Conservation (phyloP, 108 stramenopile genomes). For the Chaetoceros muelleri region DNA sequence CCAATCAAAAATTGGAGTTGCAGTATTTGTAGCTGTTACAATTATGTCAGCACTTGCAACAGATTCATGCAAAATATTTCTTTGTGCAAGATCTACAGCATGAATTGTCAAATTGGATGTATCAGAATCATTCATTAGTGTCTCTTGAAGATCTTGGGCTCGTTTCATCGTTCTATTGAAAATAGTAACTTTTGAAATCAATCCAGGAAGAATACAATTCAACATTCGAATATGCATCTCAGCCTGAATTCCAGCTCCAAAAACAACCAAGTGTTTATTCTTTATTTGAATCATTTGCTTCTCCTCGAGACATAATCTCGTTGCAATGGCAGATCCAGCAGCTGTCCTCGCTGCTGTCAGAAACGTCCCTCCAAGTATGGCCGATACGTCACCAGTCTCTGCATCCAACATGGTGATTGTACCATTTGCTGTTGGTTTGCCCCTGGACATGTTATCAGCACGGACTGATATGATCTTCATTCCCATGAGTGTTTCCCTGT, state of each 20-base stretch:
- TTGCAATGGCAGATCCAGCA: slow-evolving; percentile 64
- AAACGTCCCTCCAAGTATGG: slow-evolving; percentile 62
- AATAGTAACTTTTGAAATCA: slow-evolving; percentile 40
- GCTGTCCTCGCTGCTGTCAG: slow-evolving; percentile 73
- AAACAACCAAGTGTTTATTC: slow-evolving; percentile 43
- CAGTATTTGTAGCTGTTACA: slow-evolving; percentile 51
- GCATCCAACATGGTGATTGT: slow-evolving; percentile 57
- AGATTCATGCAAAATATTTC: slow-evolving; percentile 16
- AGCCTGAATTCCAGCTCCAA: slow-evolving; percentile 73
- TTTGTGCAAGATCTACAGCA: slow-evolving; percentile 26
- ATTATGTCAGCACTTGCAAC: slow-evolving; percentile 52
- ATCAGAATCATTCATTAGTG: slow-evolving; percentile 8
- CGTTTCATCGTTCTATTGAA: slow-evolving; percentile 52
- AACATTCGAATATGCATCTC: slow-evolving; percentile 61
- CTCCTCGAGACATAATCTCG: slow-evolving; percentile 20
- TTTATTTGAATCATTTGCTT: slow-evolving; percentile 3
- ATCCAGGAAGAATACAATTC: slow-evolving; percentile 20
- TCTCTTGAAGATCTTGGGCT: slow-evolving; percentile 30
- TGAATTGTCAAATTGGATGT: neutral
- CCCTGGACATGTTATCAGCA: slow-evolving; percentile 43
- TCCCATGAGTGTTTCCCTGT: slow-evolving; percentile 31
- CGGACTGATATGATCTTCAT: slow-evolving; percentile 59
- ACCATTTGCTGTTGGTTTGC: slow-evolving; percentile 56
- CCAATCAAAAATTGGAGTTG: slow-evolving; percentile 50
- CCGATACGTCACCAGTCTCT: slow-evolving; percentile 50